A percentile compares a stretch with the other conserved stretches of the same genome.
phyloP scores from a whole-genome alignment of 2,329 filamentous ascomycete genomes.

The Sporothrix dimorphospora region DNA sequence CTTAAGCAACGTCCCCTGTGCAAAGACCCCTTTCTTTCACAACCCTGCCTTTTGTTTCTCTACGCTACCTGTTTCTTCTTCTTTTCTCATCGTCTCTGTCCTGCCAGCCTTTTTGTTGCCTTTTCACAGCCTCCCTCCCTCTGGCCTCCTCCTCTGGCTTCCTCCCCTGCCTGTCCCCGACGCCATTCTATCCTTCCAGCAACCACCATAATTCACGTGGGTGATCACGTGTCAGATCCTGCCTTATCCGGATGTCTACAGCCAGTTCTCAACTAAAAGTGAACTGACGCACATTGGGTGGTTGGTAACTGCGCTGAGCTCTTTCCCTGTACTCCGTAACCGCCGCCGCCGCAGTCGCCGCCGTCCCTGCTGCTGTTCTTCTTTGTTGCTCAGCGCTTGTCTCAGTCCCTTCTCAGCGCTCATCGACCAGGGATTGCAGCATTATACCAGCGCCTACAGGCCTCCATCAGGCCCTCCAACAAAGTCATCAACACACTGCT shows the following conservation, averaged over 20 bases:
- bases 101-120: no score
- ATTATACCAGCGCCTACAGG: background rate
- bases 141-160: background rate
- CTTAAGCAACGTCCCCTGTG: conserved; percentile 2
- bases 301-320: conserved; percentile 2
- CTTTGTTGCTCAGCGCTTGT: conserved; percentile 9
- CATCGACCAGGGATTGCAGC: background rate
- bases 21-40: background rate
- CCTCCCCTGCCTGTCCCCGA: background rate
- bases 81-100: background rate
- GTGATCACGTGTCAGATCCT: background rate
- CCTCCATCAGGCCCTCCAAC: background rate
- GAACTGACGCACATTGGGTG: background rate
- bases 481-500: background rate
- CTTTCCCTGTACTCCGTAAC: conserved; percentile 4
- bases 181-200: background rate
- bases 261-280: background rate
- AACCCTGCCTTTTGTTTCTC: background rate
- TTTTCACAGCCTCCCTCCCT: background rate
- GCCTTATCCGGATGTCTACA: background rate
- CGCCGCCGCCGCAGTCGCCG: conserved; percentile 8
- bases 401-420: conserved; percentile 19
- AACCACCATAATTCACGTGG: background rate
- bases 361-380: background rate
- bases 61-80: background rate